phyloP scores from a whole-genome alignment of 495 filamentous ascomycete genomes.

The Xeromyces bisporus region DNA sequence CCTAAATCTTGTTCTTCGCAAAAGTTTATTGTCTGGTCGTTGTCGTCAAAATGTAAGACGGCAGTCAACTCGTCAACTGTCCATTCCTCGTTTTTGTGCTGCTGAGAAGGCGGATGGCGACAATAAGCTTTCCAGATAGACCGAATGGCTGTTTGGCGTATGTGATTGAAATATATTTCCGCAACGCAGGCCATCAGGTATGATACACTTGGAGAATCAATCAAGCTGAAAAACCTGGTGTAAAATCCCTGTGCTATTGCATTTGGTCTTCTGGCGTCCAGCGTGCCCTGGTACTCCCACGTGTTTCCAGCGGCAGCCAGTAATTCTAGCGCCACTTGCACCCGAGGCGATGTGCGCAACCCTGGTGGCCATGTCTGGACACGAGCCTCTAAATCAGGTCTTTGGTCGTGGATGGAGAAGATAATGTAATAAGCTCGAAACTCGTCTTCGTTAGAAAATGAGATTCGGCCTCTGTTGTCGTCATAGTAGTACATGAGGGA shows the following conservation, averaged over 20 bases:
- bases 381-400: conserved; percentile 52
- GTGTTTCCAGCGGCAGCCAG: conserved; percentile 51
- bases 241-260: conserved; percentile 46
- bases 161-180: conserved; percentile 70
- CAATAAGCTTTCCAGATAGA: conserved; percentile 44
- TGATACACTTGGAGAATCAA: conserved; percentile 52
- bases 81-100: conserved; percentile 60
- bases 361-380: conserved; percentile 54
- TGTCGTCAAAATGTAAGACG: conserved; percentile 55
- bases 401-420: conserved; percentile 56
- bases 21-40: conserved; percentile 52
- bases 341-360: conserved; percentile 35
- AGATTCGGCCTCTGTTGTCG: conserved; percentile 38
- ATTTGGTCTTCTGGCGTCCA: conserved; percentile 39
- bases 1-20: conserved; percentile 50
- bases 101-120: conserved; percentile 39
- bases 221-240: conserved; percentile 54
- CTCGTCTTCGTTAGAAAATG: conserved; percentile 63
- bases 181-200: conserved; percentile 91
- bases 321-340: conserved; percentile 50
- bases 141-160: conserved; percentile 62
- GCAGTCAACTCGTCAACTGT: conserved; percentile 46
- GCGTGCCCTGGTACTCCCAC: conserved; percentile 43
- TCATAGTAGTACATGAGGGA: conserved; percentile 84
- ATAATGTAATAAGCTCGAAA: conserved; percentile 83